Evolutionary conservation across 1,284 basidiomycete species (phyloP).

Genomic region (Pterulicium gracile): DNA sequence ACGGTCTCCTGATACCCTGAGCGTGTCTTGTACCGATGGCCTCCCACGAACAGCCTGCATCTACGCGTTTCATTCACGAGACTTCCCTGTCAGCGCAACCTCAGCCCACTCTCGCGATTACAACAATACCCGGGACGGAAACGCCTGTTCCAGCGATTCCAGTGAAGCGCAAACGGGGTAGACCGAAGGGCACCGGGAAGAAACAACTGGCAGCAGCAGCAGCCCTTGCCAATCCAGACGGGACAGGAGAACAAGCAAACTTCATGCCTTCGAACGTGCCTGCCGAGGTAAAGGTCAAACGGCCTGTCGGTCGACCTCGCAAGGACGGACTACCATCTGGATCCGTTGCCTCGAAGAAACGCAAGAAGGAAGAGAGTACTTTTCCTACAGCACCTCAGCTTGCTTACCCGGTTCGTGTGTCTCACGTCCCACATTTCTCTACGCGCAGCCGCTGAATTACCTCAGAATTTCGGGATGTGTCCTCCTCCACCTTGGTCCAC

Average conservation of each 20-base stretch:
- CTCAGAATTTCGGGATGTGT: no score
- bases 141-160: neutral
- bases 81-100: no score
- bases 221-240: neutral
- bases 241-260: neutral
- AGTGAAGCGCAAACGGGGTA: conserved; percentile 1
- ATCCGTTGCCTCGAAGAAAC: neutral
- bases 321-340: conserved; percentile 3
- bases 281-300: neutral
- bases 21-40: no score
- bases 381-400: no score
- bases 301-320: neutral
- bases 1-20: no score
- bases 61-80: no score
- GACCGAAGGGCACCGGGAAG: conserved; percentile 1
- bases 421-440: no score
- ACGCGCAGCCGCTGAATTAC: no score
- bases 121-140: neutral
- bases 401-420: no score
- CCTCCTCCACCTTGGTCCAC: no score
- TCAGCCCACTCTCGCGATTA: neutral
- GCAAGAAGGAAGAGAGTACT: neutral
- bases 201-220: neutral
- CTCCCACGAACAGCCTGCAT: no score
- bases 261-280: neutral